phyloP scores from a whole-genome alignment of 2,329 filamentous ascomycete species.

The Xylaria sp. region DNA sequence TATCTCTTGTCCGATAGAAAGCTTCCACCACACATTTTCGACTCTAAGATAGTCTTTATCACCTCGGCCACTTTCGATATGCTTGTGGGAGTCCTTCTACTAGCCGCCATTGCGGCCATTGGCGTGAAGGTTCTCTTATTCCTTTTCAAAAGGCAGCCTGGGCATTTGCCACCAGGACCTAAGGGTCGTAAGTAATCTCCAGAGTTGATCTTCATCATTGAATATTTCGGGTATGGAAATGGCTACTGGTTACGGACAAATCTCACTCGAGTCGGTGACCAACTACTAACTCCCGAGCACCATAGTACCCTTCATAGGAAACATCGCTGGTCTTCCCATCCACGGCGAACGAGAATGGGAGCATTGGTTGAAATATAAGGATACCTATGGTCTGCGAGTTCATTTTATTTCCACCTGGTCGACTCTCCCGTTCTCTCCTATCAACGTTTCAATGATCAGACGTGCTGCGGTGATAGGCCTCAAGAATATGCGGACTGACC shows the following conservation, averaged over 20 bases:
- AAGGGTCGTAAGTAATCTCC: conserved; percentile 46
- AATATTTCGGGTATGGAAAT: no score
- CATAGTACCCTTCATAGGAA: conserved; percentile 59
- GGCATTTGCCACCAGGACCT: conserved; percentile 60
- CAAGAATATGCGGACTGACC: neutral
- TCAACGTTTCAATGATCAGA: no score
- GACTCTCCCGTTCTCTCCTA: no score
- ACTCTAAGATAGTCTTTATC: neutral
- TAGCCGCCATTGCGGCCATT: neutral
- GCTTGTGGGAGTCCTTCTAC: neutral
- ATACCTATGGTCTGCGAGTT: conserved; percentile 46
- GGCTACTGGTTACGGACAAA: no score
- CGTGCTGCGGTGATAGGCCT: neutral
- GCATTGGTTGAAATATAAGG: conserved; percentile 57
- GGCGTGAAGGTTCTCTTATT: neutral
- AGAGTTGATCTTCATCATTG: neutral
- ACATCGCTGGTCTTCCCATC: conserved; percentile 60
- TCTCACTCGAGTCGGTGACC: no score
- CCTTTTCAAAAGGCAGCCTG: neutral
- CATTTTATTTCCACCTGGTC: no score
- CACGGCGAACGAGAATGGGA: conserved; percentile 51
- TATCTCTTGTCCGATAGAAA: no score
- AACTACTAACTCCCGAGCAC: conserved; percentile 30
- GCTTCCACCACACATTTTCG: no score
- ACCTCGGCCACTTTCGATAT: neutral